These are phyloP conservation scores for Lentinula edodes DNA, from an alignment of 768 basidiomycete species.

Conservation along the genomic window DNA sequence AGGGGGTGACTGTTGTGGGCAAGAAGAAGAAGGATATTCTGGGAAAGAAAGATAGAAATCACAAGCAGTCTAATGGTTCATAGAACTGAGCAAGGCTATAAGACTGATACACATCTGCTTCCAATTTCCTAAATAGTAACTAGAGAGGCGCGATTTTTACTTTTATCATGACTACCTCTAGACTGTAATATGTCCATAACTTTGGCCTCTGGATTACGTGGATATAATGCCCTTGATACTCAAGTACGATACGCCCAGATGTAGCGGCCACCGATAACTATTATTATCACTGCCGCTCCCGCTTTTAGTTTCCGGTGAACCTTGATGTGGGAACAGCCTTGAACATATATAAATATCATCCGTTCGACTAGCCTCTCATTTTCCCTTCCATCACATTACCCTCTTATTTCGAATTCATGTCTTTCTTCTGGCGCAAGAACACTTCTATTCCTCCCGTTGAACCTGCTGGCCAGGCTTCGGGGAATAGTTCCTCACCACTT, in stretches of 20 bases:
- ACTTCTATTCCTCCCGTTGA: constrained; percentile 67
- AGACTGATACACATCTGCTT: not conserved
- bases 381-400: constrained; percentile 34
- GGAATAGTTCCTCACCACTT: constrained; percentile 18
- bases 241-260: no score
- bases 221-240: no score
- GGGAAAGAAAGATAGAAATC: constrained; percentile 27
- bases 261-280: no score
- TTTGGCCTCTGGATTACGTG: no score
- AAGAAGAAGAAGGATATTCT: constrained; percentile 43
- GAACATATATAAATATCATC: not conserved
- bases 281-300: no score
- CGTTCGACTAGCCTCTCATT: constrained; percentile 7
- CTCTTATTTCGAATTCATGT: constrained; percentile 49
- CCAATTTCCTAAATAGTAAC: no score
- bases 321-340: not conserved
- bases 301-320: not conserved
- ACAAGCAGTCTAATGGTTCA: not conserved
- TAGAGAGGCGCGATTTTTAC: no score
- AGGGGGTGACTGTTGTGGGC: constrained; percentile 84
- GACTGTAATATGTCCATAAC: no score
- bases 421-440: constrained; percentile 40
- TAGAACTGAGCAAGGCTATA: no score
- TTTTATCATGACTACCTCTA: no score
- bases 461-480: constrained; percentile 19